Evolutionary conservation across 75 land plant species (phyloP).

Genomic region (Larix kaempferi): DNA sequence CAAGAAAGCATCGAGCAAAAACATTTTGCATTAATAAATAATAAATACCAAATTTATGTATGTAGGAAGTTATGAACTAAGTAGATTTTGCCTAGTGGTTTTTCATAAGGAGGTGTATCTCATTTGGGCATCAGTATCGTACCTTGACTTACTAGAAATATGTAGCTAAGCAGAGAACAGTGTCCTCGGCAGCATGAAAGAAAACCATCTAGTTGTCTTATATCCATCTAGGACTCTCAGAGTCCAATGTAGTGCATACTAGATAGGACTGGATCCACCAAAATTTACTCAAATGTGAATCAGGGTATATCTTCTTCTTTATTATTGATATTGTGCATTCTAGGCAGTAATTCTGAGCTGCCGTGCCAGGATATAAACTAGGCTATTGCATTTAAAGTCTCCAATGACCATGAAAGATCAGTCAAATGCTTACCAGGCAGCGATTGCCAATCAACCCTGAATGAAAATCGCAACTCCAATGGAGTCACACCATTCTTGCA

Average conservation of each 20-base stretch:
- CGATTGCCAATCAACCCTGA: background rate
- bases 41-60: background rate
- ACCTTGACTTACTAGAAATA: background rate
- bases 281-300: background rate
- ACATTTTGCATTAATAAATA: background rate
- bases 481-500: background rate
- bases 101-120: background rate
- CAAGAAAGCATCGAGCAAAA: slow-evolving; percentile 1
- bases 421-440: background rate
- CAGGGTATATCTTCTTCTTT: background rate
- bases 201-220: background rate
- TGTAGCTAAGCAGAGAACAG: background rate
- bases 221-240: background rate
- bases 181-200: background rate
- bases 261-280: background rate
- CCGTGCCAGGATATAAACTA: background rate
- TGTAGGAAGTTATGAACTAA: background rate
- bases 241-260: background rate
- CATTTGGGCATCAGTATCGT: background rate
- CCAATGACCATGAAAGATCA: background rate
- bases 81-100: background rate
- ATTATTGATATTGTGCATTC: background rate
- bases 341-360: background rate
- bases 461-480: background rate
- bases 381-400: background rate